phyloP scores from a whole-genome alignment of 163 green algal genomes.

The Smithsoniella earleae region DNA sequence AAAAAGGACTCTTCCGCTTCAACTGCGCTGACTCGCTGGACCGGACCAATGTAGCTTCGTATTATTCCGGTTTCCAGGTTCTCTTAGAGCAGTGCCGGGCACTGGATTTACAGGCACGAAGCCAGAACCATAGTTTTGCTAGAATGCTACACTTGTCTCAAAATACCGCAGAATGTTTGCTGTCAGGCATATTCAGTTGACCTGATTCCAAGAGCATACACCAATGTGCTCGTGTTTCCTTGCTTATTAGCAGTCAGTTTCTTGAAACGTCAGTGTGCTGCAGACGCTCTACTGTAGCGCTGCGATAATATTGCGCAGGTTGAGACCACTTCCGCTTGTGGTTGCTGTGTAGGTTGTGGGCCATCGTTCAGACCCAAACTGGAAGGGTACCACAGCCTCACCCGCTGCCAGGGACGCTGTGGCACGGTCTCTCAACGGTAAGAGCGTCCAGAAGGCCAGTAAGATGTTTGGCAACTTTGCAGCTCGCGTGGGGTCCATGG shows the following conservation, averaged over 20 bases:
- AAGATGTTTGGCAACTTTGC: constrained; percentile 21
- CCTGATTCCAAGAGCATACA: no score
- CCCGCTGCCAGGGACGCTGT: not conserved
- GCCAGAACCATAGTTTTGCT: not conserved
- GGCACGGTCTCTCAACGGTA: not conserved
- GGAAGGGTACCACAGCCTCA: not conserved
- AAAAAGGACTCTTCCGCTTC: constrained; percentile 82
- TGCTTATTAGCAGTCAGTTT: no score
- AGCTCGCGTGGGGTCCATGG: constrained; percentile 17
- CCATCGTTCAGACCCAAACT: not conserved
- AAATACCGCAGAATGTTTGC: not conserved
- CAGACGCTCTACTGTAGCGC: not conserved
- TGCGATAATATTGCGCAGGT: not conserved
- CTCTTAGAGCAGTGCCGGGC: constrained; percentile 67
- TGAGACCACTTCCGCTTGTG: no score
- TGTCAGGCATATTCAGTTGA: no score
- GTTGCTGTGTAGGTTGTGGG: not conserved
- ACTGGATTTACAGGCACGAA: constrained; percentile 41
- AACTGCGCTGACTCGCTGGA: constrained; percentile 98
- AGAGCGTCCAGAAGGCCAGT: constrained; percentile 12
- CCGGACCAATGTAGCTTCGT: constrained; percentile 92
- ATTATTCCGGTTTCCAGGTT: constrained; percentile 77
- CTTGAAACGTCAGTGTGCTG: not conserved
- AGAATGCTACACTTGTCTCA: not conserved
- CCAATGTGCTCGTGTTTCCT: no score